Base-by-base conservation (phyloP, 257 asterid genomes). In the Voacanga thouarsii region DNA sequence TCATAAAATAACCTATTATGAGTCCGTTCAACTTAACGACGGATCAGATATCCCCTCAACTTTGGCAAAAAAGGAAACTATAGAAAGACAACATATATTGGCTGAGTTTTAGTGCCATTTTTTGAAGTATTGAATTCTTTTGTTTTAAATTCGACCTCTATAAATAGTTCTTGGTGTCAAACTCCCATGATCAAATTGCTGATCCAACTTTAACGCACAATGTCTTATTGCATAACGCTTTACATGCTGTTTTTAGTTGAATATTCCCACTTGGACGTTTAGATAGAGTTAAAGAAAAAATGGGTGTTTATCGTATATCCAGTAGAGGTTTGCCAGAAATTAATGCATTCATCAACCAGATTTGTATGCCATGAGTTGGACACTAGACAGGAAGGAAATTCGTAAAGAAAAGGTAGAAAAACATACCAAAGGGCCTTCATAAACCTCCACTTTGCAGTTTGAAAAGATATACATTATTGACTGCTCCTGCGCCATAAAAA, bases 401-500 rank as follows among this genome's bases (percentile, higher is more conserved):
- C 51, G 59, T 59, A 84, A 79, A 80, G 82, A 12, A 77, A 65
- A 81, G 80, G 86, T 81, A 82, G 75, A 78, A 81, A 87, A 84
- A 88, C 97, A 85, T 90, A 92, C 97, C 93, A 80, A 94, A 83
- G 63, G 76, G 86, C 67, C 81, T 84, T 69, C 83, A 87, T 85
- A 82, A 61, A 80, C 83, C 82, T 78, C 85, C 87, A 78, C 61
- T 80, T 80, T 53, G 90, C 91, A 75, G 76, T 85, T 82, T 71
- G 86, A 80, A 79, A 77, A 81, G 80, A 82, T 72, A 83, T 72
- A 76, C 85, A 85, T 78, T 85, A 89, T 78, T 85, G 89, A 85
- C 79, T 81, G 85, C 78, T 80, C 97, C 97, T 93, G 97, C 90
- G 91, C 82, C 87, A 84, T 84, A 82, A 61, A 84, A 83, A 88